A percentile compares a stretch with the other conserved stretches of the same genome.
These are phyloP conservation scores for Nannochloropsis gaditana DNA, from an alignment of 108 stramenopile species.

Conservation along the genomic window DNA sequence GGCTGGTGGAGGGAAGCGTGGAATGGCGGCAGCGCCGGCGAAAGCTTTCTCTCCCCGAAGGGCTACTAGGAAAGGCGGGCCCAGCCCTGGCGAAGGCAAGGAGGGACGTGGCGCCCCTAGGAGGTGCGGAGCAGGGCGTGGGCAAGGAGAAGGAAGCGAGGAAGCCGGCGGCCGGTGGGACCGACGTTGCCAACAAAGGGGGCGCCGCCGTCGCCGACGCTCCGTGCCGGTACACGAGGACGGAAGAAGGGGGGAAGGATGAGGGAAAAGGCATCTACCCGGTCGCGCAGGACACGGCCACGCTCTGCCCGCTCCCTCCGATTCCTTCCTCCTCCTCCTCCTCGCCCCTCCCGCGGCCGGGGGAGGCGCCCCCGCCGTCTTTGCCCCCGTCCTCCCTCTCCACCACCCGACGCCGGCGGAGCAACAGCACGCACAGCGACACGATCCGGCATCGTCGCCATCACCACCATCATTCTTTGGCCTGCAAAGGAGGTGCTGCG, in stretches of 20 bases:
- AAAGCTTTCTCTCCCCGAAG: not conserved
- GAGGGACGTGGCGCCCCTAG: too few species aligned
- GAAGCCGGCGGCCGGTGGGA: not conserved
- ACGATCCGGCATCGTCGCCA: not conserved
- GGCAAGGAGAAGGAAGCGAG: too few species aligned
- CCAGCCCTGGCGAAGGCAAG: too few species aligned
- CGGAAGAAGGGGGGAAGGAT: not conserved
- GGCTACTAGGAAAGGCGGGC: too few species aligned
- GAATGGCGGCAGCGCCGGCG: not conserved
- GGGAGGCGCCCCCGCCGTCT: not conserved
- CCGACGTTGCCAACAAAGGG: not conserved
- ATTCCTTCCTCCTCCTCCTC: not conserved
- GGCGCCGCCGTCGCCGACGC: not conserved
- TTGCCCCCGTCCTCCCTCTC: not conserved
- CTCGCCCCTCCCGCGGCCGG: not conserved
- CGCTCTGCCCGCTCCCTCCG: not conserved
- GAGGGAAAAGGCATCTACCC: slow-evolving; percentile 6
- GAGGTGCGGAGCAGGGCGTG: too few species aligned
- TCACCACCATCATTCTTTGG: not conserved
- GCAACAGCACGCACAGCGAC: not conserved
- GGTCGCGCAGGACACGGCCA: not conserved
- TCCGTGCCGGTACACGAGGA: not conserved
- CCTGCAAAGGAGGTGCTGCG: not conserved
- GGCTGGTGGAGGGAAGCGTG: not conserved
- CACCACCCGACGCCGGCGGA: not conserved